Evolutionary conservation across 768 basidiomycete genomes (phyloP).

Genomic region (Lyophyllum decastes): DNA sequence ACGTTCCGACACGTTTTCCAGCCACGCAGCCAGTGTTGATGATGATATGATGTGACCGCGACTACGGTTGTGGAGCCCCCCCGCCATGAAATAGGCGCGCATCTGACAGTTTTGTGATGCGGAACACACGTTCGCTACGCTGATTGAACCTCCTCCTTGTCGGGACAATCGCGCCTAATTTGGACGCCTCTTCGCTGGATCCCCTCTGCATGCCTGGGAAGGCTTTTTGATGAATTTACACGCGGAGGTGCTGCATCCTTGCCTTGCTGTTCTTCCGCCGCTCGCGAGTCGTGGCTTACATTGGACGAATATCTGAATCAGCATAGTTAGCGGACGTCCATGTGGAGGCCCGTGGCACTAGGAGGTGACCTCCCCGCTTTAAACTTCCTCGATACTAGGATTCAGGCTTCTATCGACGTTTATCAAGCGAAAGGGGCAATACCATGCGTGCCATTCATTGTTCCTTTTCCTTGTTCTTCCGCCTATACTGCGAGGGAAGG

Average conservation of each 20-base stretch:
- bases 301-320: not conserved
- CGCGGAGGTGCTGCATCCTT: not conserved
- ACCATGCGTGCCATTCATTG: not conserved
- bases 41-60: not conserved
- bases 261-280: not conserved
- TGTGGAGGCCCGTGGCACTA: too few relatives aligned
- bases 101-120: not conserved
- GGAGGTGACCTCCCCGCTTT: too few relatives aligned
- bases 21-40: not conserved
- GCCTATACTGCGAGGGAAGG: not conserved
- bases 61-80: not conserved
- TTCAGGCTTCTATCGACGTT: not conserved
- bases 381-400: too few relatives aligned
- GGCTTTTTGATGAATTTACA: not conserved
- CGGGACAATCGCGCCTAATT: not conserved
- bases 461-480: not conserved
- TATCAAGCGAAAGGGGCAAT: not conserved
- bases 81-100: not conserved
- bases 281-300: not conserved
- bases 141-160: not conserved
- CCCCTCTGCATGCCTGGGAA: not conserved
- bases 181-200: not conserved
- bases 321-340: not conserved
- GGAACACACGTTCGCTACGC: not conserved
- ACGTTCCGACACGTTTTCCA: not conserved